A percentile compares a stretch with the other conserved stretches of the same genome.
Evolutionary conservation across 257 asterid species (phyloP).

Genomic region (Scutellaria baicalensis): DNA sequence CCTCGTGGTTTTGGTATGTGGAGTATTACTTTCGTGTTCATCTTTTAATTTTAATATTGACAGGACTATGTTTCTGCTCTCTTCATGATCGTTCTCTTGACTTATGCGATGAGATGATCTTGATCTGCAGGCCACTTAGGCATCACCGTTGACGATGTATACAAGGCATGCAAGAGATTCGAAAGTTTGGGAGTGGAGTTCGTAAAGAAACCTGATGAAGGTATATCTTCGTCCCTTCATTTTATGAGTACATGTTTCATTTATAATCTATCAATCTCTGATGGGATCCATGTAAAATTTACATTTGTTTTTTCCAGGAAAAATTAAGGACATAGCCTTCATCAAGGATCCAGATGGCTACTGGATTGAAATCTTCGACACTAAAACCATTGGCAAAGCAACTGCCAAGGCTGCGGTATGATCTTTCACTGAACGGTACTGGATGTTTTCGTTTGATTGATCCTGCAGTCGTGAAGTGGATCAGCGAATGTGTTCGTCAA

Average conservation of each 20-base stretch:
- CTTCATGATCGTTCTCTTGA: neutral
- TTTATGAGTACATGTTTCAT: neutral
- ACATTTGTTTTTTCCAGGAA: slow-evolving; percentile 37
- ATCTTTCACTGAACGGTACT: slow-evolving; percentile 4
- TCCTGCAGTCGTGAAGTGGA: neutral
- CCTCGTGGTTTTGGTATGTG: slow-evolving; percentile 89
- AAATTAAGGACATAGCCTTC: slow-evolving; percentile 68
- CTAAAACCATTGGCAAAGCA: slow-evolving; percentile 32
- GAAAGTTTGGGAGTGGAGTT: slow-evolving; percentile 78
- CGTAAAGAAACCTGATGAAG: slow-evolving; percentile 70
- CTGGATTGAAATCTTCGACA: slow-evolving; percentile 88
- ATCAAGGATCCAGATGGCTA: slow-evolving; percentile 94
- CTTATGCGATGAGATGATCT: neutral
- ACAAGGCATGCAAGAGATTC: slow-evolving; percentile 78
- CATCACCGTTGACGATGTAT: slow-evolving; percentile 67
- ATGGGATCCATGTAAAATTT: neutral
- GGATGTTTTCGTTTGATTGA: neutral
- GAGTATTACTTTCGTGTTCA: neutral
- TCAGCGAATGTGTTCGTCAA: neutral
- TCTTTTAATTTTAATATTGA: no score
- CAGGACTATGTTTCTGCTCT: neutral
- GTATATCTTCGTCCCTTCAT: slow-evolving; percentile 20
- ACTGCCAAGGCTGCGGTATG: slow-evolving; percentile 48
- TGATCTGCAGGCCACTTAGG: slow-evolving; percentile 74
- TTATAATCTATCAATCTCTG: no score